These are phyloP conservation scores for Uronychia binucleata DNA, from an alignment of 73 alveolate genomes.

Conservation along the genomic window DNA sequence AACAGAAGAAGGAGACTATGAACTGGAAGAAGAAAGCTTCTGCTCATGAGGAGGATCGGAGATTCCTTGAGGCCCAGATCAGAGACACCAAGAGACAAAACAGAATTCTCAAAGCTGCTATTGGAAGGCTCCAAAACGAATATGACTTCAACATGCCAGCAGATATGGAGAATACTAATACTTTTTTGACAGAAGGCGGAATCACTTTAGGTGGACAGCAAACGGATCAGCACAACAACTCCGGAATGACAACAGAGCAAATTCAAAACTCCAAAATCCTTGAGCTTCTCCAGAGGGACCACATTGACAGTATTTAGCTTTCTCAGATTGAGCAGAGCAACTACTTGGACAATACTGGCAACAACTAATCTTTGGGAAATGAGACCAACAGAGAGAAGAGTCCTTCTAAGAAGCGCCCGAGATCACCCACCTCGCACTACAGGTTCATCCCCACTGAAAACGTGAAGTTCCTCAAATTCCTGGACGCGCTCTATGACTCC, in stretches of 20 bases:
- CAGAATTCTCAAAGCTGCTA: constrained; percentile 59
- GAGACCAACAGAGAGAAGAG: background rate
- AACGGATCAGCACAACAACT: background rate
- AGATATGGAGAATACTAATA: background rate
- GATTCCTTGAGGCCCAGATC: constrained; percentile 46
- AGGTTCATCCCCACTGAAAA: constrained; percentile 58
- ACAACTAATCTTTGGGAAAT: background rate
- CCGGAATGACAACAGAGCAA: no score
- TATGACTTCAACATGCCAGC: constrained; percentile 15
- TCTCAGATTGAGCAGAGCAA: constrained; percentile 14
- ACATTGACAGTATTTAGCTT: constrained; percentile 12
- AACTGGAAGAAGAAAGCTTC: constrained; percentile 56
- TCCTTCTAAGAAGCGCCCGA: constrained; percentile 12
- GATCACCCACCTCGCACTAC: constrained; percentile 33
- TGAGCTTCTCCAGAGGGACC: constrained; percentile 23
- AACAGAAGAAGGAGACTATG: constrained; percentile 27
- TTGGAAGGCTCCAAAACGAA: constrained; percentile 53
- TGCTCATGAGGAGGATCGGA: constrained; percentile 50
- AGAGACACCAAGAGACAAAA: constrained; percentile 66
- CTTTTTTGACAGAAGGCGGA: constrained; percentile 8
- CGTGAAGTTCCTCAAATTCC: constrained; percentile 49
- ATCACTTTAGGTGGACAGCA: background rate
- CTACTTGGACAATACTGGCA: constrained; percentile 26
- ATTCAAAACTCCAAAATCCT: constrained; percentile 8
- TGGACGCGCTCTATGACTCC: constrained; percentile 52